A percentile compares a stretch with the other conserved stretches of the same genome.
phyloP scores from a whole-genome alignment of 345 rosid genomes.

The Aurinia saxatilis region DNA sequence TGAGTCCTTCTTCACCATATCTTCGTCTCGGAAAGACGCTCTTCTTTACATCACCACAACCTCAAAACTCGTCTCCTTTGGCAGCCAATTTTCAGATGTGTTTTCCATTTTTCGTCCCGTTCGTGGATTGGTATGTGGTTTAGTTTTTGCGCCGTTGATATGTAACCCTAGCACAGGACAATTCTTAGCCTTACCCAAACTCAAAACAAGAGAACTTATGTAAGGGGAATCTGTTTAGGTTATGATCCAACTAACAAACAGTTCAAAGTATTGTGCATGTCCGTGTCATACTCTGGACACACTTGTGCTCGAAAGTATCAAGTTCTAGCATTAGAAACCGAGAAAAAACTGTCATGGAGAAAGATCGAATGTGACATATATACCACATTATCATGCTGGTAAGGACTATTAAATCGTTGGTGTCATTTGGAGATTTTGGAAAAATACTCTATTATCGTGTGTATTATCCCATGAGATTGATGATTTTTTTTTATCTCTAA shows the following conservation, averaged over 20 bases:
- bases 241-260: neutral
- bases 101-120: neutral
- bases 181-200: neutral
- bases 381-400: too few species aligned
- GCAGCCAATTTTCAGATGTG: neutral
- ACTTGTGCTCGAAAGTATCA: neutral
- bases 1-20: neutral
- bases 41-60: neutral
- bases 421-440: too few species aligned
- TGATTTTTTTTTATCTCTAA: too few species aligned
- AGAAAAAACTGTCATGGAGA: neutral
- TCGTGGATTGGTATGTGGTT: neutral
- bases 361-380: neutral
- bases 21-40: neutral
- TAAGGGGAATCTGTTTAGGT: neutral
- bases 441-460: too few species aligned
- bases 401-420: too few species aligned
- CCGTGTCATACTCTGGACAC: neutral
- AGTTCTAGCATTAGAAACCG: neutral
- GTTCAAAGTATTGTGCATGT: neutral
- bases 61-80: neutral
- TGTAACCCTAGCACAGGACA: constrained; percentile 20
- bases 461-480: too few species aligned
- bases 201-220: neutral
- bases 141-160: neutral